Conservation (phyloP, 2,329 filamentous ascomycete genomes). For the Zymoseptoria ardabiliae region DNA sequence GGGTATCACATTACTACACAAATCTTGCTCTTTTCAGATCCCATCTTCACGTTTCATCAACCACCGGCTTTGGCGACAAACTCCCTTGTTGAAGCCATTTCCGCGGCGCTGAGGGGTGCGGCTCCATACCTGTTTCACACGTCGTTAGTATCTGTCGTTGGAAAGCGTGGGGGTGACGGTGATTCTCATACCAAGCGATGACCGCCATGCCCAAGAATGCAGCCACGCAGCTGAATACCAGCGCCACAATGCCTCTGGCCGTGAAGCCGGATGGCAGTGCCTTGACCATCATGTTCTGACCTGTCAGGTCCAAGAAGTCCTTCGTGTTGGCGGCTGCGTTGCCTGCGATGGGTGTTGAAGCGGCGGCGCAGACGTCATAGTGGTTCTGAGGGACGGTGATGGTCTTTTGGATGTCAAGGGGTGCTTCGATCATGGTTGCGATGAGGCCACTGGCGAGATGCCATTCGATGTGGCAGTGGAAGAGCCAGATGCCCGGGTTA, state of each 20-base stretch:
- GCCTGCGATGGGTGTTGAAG: conserved; percentile 48
- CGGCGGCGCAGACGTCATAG: conserved; percentile 50
- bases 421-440: conserved; percentile 46
- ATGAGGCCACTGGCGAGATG: conserved; percentile 47
- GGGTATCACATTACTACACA: neutral
- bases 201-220: conserved; percentile 62
- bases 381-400: conserved; percentile 57
- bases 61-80: conserved; percentile 18
- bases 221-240: conserved; percentile 63
- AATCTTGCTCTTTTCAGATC: neutral
- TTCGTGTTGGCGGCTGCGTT: conserved; percentile 69
- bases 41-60: neutral
- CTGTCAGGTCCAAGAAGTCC: conserved; percentile 56
- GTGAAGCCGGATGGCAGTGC: conserved; percentile 64
- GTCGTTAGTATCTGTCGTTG: neutral
- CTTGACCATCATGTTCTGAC: conserved; percentile 50
- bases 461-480: conserved; percentile 44
- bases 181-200: conserved; percentile 56
- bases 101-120: conserved; percentile 23
- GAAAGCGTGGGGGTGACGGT: neutral
- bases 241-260: conserved; percentile 60
- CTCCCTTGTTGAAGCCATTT: conserved; percentile 20
- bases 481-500: conserved; percentile 37
- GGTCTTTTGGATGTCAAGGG: conserved; percentile 52
- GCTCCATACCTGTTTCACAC: conserved; percentile 28